phyloP scores from a whole-genome alignment of 441 rosid species.

The Bruguiera hainesii region DNA sequence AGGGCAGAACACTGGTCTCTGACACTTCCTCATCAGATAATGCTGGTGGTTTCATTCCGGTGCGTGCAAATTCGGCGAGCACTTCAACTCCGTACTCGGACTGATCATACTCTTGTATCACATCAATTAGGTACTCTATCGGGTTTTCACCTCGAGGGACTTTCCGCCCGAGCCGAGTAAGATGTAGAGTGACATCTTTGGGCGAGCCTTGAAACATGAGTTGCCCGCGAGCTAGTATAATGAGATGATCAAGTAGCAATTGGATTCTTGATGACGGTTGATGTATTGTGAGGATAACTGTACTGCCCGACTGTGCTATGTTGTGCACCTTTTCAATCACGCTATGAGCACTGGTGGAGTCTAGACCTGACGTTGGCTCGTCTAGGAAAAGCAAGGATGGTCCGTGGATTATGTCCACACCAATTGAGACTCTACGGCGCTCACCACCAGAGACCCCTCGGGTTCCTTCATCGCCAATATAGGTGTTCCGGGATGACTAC shows the following conservation, averaged over 20 bases:
- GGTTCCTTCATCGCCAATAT: constrained; percentile 61
- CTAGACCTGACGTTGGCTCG: constrained; percentile 77
- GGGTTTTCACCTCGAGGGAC: constrained; percentile 57
- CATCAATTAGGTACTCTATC: constrained; percentile 55
- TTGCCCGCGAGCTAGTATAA: constrained; percentile 59
- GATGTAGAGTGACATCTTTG: constrained; percentile 44
- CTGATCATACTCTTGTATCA: constrained; percentile 56
- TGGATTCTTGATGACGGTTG: constrained; percentile 65
- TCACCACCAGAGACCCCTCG: constrained; percentile 73
- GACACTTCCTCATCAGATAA: constrained; percentile 31
- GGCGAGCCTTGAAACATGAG: constrained; percentile 68
- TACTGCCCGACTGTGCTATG: constrained; percentile 62
- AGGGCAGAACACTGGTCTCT: constrained; percentile 23
- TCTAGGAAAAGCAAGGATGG: constrained; percentile 60
- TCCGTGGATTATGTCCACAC: constrained; percentile 66
- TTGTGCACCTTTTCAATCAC: constrained; percentile 61
- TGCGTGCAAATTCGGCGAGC: constrained; percentile 46
- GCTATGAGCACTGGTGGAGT: constrained; percentile 61
- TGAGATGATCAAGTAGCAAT: constrained; percentile 55
- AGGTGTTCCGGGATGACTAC: constrained; percentile 51
- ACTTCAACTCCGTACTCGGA: constrained; percentile 53
- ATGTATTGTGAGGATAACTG: constrained; percentile 65
- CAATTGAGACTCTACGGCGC: constrained; percentile 61
- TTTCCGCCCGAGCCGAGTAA: constrained; percentile 49
- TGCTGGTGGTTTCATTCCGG: constrained; percentile 52